phyloP scores from a whole-genome alignment of 2,329 filamentous ascomycete species.

The Fusarium sp. region DNA sequence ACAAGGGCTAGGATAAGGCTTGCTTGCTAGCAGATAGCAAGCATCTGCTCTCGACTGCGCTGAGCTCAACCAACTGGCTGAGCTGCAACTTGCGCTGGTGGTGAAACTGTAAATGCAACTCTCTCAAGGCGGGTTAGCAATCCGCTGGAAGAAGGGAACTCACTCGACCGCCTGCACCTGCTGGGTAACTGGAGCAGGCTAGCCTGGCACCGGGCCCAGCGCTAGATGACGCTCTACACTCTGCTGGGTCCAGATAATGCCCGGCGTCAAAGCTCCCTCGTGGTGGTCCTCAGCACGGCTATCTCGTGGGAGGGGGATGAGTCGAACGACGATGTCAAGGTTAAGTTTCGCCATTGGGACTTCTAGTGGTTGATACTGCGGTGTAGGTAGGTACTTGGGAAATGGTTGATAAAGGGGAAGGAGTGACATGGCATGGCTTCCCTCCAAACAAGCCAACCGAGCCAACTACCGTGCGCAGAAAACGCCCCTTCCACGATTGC shows the following conservation, averaged over 20 bases:
- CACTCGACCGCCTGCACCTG: neutral
- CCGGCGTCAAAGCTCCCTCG: neutral
- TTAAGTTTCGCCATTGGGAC: neutral
- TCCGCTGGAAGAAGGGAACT: neutral
- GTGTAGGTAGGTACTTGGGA: neutral
- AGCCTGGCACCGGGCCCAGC: constrained; percentile 1
- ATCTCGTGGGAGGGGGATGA: neutral
- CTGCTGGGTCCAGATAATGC: neutral
- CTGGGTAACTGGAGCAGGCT: neutral
- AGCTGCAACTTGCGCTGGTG: constrained; percentile 1
- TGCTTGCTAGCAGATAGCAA: neutral
- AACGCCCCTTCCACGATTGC: neutral
- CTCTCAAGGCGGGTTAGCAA: neutral
- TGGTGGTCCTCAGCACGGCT: constrained; percentile 14
- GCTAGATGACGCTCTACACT: constrained; percentile 18
- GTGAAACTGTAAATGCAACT: neutral
- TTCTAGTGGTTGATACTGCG: neutral
- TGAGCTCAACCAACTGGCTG: neutral
- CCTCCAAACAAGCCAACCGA: neutral
- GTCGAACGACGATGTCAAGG: neutral
- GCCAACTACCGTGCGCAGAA: neutral
- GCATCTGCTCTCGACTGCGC: neutral
- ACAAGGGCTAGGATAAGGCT: neutral
- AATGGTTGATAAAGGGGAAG: neutral
- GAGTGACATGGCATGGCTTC: neutral